Base-by-base conservation (phyloP, 345 rosid genomes). In the Citrus hindsii region DNA sequence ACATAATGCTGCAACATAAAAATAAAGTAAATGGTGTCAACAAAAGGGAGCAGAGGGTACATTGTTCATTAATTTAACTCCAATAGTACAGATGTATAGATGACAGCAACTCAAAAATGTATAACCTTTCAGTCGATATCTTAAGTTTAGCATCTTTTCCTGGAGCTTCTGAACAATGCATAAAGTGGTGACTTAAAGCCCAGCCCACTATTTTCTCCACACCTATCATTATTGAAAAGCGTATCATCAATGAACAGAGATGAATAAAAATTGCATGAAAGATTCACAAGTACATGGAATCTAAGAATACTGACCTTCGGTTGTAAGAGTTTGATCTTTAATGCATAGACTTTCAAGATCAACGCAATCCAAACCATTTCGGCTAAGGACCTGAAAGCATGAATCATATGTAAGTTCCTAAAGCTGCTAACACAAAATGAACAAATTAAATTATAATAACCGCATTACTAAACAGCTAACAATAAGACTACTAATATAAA, bases 191-290 rank as follows among this genome's bases (percentile, higher is more conserved):
- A 78, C 98, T 87, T 35, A 90, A 68, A 63, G 98, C 96, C 98
- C 98, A 97, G 68, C 99, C 99, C 24, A 92, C 94, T 74, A 92
- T 84, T 87, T 94, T 97, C 83, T 97, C 99, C 79, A 87, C 99
- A 82, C 93, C 99, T 97, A 70, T 46, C 55, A 59, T 25, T 61
- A 56, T 22, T 79, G 25, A 81, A 58, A 3, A 40, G 62, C 27
- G 53, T 30, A 69, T 22, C 66, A 78, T 61, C 30, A 79, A 13
- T 33, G 51, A 48, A 77, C 6, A 73, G 9, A 27, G 33, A 66
- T 65, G 9, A 51, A 33, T 51, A 32, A 25, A 40, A 60, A 37
- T 30, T 18, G 40, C 75, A 75, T 25, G 66, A 21, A 40, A 19
- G 69, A 40, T 37, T 35, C 40, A 71, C 27, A 6, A 56, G 33